These are phyloP conservation scores for Streptanthus diversifolius DNA, from an alignment of 345 rosid species.

Conservation along the genomic window DNA sequence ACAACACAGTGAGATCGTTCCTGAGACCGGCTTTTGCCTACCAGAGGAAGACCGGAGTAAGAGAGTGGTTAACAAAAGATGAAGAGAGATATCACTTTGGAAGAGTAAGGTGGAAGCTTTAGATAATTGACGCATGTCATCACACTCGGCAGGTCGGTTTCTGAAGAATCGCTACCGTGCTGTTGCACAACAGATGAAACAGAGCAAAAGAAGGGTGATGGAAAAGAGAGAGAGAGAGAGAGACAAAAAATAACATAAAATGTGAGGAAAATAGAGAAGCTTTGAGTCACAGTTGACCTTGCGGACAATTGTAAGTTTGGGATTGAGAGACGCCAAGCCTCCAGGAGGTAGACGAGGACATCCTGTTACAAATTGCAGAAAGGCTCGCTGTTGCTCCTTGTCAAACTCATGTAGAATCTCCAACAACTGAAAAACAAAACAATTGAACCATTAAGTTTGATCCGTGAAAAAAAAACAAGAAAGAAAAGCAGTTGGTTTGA, in stretches of 20 bases:
- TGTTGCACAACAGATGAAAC: constrained; percentile 33
- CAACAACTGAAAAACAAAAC: constrained; percentile 54
- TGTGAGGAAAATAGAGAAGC: neutral
- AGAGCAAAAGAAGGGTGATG: neutral
- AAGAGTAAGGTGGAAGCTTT: constrained; percentile 88
- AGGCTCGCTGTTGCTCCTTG: constrained; percentile 58
- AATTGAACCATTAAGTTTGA: constrained; percentile 12
- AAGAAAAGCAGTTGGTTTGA: neutral
- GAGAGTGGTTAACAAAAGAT: neutral
- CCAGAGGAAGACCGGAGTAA: neutral
- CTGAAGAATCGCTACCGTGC: constrained; percentile 65
- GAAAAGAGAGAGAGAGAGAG: neutral
- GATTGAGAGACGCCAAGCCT: constrained; percentile 81
- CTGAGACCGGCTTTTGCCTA: neutral
- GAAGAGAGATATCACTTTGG: constrained; percentile 54
- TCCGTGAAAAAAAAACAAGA: neutral
- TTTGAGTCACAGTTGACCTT: constrained; percentile 45
- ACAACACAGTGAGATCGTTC: constrained; percentile 8
- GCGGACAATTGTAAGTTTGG: constrained; percentile 88
- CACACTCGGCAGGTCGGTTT: constrained; percentile 87
- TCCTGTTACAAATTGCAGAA: constrained; percentile 92
- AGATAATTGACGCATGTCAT: constrained; percentile 98
- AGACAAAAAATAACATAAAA: neutral
- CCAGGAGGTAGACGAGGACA: constrained; percentile 95
- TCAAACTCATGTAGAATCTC: constrained; percentile 73